These are phyloP conservation scores for Allantophomopsis lycopodina DNA, from an alignment of 2,329 filamentous ascomycete species.

Conservation along the genomic window DNA sequence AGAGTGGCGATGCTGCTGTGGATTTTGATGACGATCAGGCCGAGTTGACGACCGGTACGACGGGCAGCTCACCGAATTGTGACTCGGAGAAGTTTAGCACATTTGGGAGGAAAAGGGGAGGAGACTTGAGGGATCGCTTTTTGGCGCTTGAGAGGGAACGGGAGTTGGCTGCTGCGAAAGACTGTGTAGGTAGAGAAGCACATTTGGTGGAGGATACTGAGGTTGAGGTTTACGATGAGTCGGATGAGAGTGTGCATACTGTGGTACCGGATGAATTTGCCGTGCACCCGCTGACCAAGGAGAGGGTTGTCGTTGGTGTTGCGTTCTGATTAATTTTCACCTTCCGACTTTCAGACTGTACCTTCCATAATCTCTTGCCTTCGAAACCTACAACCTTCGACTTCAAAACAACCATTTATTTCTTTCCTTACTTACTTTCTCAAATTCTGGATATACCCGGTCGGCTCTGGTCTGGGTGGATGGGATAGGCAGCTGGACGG, in stretches of 20 bases:
- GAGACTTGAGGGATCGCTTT: constrained; percentile 13
- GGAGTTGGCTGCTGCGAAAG: constrained; percentile 7
- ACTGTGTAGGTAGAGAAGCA: constrained; percentile 23
- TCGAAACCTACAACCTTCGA: too few species aligned
- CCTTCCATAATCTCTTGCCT: too few species aligned
- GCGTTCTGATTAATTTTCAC: constrained; percentile 23
- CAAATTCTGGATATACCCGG: too few species aligned
- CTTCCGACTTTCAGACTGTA: too few species aligned
- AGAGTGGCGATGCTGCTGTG: neutral
- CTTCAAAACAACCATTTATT: too few species aligned
- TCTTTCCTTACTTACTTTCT: too few species aligned
- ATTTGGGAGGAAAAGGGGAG: constrained; percentile 10
- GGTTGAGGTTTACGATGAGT: constrained; percentile 13
- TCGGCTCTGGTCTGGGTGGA: too few species aligned
- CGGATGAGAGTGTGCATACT: constrained; percentile 11
- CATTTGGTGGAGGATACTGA: constrained; percentile 4
- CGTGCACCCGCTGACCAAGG: too few species aligned
- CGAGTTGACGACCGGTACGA: constrained; percentile 23
- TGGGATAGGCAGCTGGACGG: too few species aligned
- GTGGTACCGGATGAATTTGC: too few species aligned
- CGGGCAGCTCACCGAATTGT: constrained; percentile 12
- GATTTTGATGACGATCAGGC: constrained; percentile 25
- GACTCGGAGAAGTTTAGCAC: constrained; percentile 10
- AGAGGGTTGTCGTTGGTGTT: constrained; percentile 24
- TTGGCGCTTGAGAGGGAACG: too few species aligned